A percentile compares a stretch with the other conserved stretches of the same genome.
phyloP scores from a whole-genome alignment of 352 stramenopile species.

The Phytopythium oedochilum region DNA sequence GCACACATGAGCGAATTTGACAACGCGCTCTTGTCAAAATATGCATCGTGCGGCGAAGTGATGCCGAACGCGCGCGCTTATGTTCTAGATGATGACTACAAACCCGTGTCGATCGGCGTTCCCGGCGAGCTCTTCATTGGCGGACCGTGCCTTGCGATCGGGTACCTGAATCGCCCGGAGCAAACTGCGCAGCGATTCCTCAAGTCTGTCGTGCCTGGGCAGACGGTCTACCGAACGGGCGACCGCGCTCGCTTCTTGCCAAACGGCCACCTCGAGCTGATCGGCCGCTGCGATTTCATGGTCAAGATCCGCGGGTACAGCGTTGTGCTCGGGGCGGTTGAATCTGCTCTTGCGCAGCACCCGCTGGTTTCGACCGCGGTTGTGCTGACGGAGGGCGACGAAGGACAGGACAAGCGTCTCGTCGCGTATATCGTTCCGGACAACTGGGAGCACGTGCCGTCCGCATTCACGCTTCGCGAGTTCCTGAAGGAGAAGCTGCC shows the following conservation, averaged over 20 bases:
- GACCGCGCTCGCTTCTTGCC: constrained; percentile 89
- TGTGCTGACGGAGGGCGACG: constrained; percentile 87
- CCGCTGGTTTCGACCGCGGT: constrained; percentile 79
- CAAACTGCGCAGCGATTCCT: constrained; percentile 80
- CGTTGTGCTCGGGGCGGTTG: constrained; percentile 90
- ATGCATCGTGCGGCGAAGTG: constrained; percentile 82
- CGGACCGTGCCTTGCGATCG: constrained; percentile 78
- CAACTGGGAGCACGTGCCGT: constrained; percentile 62
- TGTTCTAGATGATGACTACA: constrained; percentile 72
- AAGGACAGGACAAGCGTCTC: constrained; percentile 87
- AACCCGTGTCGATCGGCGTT: constrained; percentile 57
- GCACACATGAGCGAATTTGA: constrained; percentile 70
- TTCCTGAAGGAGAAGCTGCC: constrained; percentile 75
- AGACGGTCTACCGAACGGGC: constrained; percentile 91
- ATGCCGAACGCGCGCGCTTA: constrained; percentile 82
- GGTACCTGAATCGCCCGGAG: constrained; percentile 78
- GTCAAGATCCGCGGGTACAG: constrained; percentile 96
- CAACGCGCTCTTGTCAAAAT: constrained; percentile 75
- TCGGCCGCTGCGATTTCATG: constrained; percentile 94
- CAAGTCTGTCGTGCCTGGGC: constrained; percentile 45
- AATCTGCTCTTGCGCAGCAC: constrained; percentile 87
- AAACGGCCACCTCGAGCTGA: constrained; percentile 90
- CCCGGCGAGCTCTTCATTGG: constrained; percentile 84
- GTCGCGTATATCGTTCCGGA: constrained; percentile 90
- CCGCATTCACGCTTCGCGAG: constrained; percentile 50